Evolutionary conservation across 164 flowering plant species (phyloP).

Genomic region (Cinnamomum chago): DNA sequence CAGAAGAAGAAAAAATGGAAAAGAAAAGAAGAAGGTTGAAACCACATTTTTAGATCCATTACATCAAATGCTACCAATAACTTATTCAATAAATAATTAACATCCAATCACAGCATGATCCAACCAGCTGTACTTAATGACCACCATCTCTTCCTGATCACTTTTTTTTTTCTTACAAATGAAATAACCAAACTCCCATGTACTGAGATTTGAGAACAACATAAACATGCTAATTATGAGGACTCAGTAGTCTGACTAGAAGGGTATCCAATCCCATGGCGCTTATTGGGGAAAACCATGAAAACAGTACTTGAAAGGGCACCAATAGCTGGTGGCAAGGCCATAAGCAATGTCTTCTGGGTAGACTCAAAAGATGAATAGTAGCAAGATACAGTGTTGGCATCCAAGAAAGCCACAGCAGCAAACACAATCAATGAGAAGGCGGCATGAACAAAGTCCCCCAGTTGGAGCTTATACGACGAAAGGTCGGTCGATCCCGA

Average conservation of each 20-base stretch:
- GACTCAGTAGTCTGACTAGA: constrained; percentile 3
- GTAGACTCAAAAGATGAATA: constrained; percentile 46
- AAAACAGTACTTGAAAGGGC: constrained; percentile 44
- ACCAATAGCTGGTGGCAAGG: constrained; percentile 68
- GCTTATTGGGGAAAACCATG: constrained; percentile 56
- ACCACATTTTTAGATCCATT: too few species aligned
- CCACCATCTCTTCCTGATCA: too few species aligned
- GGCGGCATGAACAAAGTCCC: constrained; percentile 74
- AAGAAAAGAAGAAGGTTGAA: too few species aligned
- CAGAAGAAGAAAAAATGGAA: too few species aligned
- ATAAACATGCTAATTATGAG: not conserved
- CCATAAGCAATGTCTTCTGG: constrained; percentile 47
- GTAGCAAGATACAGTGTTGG: constrained; percentile 57
- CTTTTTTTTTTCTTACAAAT: not conserved
- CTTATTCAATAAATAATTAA: not conserved
- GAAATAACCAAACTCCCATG: not conserved
- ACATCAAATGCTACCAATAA: not conserved
- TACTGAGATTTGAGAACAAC: not conserved
- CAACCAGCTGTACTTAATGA: too few species aligned
- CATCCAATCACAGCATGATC: not conserved
- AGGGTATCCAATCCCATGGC: constrained; percentile 85
- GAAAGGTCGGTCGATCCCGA: constrained; percentile 30
- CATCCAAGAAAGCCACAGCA: constrained; percentile 49
- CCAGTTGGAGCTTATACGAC: constrained; percentile 39
- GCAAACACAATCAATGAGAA: constrained; percentile 50